Evolutionary conservation across 2,329 filamentous ascomycete genomes (phyloP).

Genomic region (Torrubiella hemipterigena): DNA sequence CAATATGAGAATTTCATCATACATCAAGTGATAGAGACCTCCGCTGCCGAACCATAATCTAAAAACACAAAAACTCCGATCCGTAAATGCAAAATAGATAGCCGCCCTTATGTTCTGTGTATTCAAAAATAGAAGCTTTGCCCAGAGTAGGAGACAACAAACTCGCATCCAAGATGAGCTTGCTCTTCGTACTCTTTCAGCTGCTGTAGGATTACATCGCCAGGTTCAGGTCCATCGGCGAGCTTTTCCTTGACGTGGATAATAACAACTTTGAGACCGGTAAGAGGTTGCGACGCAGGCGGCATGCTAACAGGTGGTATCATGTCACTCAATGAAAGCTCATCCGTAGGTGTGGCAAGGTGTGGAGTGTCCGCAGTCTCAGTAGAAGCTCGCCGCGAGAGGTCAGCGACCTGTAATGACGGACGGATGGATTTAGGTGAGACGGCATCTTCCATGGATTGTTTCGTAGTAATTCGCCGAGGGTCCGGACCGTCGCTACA

Average conservation of each 20-base stretch:
- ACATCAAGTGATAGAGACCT: no score
- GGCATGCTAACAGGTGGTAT: conserved; percentile 14
- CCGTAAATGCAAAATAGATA: no score
- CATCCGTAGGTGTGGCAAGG: conserved; percentile 33
- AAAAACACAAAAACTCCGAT: conserved; percentile 8
- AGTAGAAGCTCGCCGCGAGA: conserved; percentile 1
- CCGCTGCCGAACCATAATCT: conserved; percentile 2
- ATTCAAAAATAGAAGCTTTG: conserved; percentile 41
- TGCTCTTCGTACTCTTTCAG: conserved; percentile 54
- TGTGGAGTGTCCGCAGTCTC: conserved; percentile 25
- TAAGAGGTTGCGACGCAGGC: conserved; percentile 28
- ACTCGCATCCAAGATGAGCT: conserved; percentile 63
- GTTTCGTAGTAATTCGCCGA: conserved; percentile 8
- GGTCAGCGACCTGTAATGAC: conserved; percentile 7
- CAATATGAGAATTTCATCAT: no score
- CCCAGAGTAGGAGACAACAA: conserved; percentile 58
- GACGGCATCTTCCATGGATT: conserved; percentile 30
- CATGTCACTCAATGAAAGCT: conserved; percentile 27
- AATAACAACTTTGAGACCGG: conserved; percentile 68
- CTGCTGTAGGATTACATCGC: conserved; percentile 57
- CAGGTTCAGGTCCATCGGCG: conserved; percentile 53
- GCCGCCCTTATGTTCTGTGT: no score
- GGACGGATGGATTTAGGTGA: conserved; percentile 37
- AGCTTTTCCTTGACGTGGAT: conserved; percentile 91
- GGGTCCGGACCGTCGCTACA: conserved; percentile 13